phyloP scores from a whole-genome alignment of 176 grass and related monocot species.

The Hsuehochloa calcarea region DNA sequence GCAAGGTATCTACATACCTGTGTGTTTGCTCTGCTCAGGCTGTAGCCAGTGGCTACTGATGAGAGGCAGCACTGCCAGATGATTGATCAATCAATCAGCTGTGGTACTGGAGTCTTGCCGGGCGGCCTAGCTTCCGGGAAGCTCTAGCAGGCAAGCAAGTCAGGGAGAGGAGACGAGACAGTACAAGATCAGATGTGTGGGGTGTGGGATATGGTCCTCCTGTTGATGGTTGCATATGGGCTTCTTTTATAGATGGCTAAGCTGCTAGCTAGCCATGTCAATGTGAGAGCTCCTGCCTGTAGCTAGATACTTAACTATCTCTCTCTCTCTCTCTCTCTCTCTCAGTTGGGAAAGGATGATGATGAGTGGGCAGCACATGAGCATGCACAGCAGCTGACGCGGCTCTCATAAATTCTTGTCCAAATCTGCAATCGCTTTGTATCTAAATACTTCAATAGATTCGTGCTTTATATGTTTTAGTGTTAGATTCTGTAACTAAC shows the following conservation, averaged over 20 bases:
- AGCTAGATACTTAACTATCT: constrained; percentile 5
- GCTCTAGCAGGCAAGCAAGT: constrained; percentile 3
- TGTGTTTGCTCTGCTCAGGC: not conserved
- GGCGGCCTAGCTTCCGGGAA: constrained; percentile 4
- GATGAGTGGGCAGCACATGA: constrained; percentile 46
- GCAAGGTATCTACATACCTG: constrained; percentile 5
- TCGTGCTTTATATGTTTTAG: not conserved
- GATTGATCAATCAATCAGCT: constrained; percentile 39
- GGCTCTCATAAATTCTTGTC: constrained; percentile 48
- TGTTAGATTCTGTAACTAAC: constrained; percentile 29
- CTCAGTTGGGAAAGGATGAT: constrained; percentile 26
- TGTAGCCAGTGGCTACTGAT: not conserved
- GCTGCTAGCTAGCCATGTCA: not conserved
- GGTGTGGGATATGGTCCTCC: constrained; percentile 45
- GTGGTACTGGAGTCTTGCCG: not conserved
- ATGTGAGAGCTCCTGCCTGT: not conserved
- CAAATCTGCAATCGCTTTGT: constrained; percentile 13
- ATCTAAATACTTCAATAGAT: not conserved
- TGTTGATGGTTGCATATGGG: constrained; percentile 42
- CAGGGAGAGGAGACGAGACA: not conserved
- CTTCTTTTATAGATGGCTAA: constrained; percentile 52
- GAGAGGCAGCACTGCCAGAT: not conserved
- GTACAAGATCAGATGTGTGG: constrained; percentile 37
- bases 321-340: not conserved
- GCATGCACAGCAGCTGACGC: constrained; percentile 40